Evolutionary conservation across 805 yeast genomes (phyloP).

Genomic region (Maudiozyma turicensis): DNA sequence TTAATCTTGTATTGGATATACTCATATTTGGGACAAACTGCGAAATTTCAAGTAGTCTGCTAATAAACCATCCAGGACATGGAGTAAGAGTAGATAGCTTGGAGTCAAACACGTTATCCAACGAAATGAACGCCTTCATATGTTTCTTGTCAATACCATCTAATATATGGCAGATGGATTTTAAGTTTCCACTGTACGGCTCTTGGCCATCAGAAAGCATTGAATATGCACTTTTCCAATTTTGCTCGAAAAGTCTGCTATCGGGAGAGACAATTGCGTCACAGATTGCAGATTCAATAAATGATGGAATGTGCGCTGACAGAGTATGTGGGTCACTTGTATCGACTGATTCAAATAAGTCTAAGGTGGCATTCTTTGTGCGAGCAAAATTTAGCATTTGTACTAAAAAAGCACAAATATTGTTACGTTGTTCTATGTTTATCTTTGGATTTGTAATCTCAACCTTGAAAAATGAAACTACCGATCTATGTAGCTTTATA

Average conservation of each 20-base stretch:
- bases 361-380: slow-evolving; percentile 53
- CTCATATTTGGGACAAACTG: slow-evolving; percentile 74
- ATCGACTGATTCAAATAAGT: slow-evolving; percentile 34
- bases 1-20: slow-evolving; percentile 48
- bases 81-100: slow-evolving; percentile 49
- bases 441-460: slow-evolving; percentile 59
- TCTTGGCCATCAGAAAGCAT: slow-evolving; percentile 6
- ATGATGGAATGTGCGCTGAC: slow-evolving; percentile 62
- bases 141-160: slow-evolving; percentile 14
- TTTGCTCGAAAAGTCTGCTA: slow-evolving; percentile 53
- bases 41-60: slow-evolving; percentile 65
- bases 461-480: slow-evolving; percentile 51
- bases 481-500: slow-evolving; percentile 55
- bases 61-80: slow-evolving; percentile 87
- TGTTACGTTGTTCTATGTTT: slow-evolving; percentile 48
- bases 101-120: slow-evolving; percentile 27
- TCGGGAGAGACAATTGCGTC: slow-evolving; percentile 75
- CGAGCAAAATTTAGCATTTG: slow-evolving; percentile 56
- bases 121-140: slow-evolving; percentile 24
- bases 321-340: slow-evolving; percentile 14
- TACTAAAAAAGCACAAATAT: slow-evolving; percentile 59
- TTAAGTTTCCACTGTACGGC: slow-evolving; percentile 15
- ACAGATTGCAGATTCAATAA: slow-evolving; percentile 69
- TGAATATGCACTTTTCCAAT: slow-evolving; percentile 57
- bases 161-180: slow-evolving; percentile 22